Base-by-base conservation (phyloP, 2,329 filamentous ascomycete species). In the Aureobasidium mangrovei region DNA sequence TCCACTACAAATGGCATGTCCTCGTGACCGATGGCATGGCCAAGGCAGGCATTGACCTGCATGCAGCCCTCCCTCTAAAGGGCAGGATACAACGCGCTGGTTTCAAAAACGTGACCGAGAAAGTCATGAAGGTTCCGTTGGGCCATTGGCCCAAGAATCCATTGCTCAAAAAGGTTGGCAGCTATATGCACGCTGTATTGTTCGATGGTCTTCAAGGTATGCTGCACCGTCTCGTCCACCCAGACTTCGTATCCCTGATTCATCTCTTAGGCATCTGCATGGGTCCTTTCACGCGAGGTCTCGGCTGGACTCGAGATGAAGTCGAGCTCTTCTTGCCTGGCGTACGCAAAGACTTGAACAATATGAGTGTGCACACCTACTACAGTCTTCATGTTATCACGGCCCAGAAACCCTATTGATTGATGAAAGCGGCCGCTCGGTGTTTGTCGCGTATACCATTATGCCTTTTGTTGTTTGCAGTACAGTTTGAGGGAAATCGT, bases 221-320 rank as follows among this genome's bases (percentile, higher is more conserved):
- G 29, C 12, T 41, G 18, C n/a, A 5, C 6, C 31, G n/a, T 10
- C 9, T 18, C 8, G 1, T 6, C 24, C 4, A 4, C 3, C 4
- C 18, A 18, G 18, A 18, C 18, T 18, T 18, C 18, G 18, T 18
- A 18, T 18, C 18, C 12, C 33, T 40, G 27, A 45, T 29, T n/a
- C 8, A 29, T 7, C 4, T 53, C 32, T 26, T 12, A 54, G 51
- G 51, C 28, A 54, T 54, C 29, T 46, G 41, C 18, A 47, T 54
- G 53, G 53, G 43, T 31, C 53, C 53, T 2, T 45, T 74, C 40
- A 74, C 71, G 2, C 59, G 70, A 29, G 67, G 63, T 3, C 60
- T 74, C 26, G 68, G 69, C 8, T 75, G 72, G 72, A 67, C 59
- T 38, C 62, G 69, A 28, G 67, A 71, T 31, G 72, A 75, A 58